A percentile compares a stretch with the other conserved stretches of the same genome.
Conservation (phyloP, 192 early-diverging fungal species). For the Umbelopsis vinacea region DNA sequence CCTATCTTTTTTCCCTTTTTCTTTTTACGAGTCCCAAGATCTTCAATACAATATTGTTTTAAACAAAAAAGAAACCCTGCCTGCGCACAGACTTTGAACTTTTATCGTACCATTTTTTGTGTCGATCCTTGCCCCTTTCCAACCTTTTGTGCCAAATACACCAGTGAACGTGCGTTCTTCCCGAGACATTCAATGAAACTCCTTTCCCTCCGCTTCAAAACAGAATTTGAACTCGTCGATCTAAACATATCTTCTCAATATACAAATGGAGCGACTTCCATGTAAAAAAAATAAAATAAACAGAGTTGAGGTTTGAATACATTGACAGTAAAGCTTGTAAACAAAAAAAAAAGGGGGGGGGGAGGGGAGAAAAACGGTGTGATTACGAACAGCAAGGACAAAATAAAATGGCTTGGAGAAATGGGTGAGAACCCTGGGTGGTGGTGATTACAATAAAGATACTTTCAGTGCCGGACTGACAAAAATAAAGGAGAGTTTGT, state of each 20-base stretch:
- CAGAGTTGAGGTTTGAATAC: not conserved
- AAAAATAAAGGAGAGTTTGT: not conserved
- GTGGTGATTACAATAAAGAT: not conserved
- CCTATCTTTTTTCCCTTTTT: not conserved
- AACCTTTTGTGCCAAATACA: not conserved
- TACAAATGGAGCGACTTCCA: not conserved
- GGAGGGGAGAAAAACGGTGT: not conserved
- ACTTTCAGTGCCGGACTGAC: constrained; percentile 23
- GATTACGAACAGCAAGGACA: not conserved
- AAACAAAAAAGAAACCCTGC: not conserved
- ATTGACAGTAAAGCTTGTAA: not conserved
- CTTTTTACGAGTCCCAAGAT: not conserved
- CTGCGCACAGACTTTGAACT: constrained; percentile 18
- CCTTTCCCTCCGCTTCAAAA: not conserved
- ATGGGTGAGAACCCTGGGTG: not conserved
- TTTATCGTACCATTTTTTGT: not conserved
- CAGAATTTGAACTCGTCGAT: too few species aligned
- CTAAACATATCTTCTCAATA: not conserved
- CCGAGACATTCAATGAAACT: not conserved
- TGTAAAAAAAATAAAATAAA: not conserved
- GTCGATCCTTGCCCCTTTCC: not conserved
- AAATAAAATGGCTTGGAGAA: not conserved
- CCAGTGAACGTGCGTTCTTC: too few species aligned
- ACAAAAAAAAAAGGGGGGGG: not conserved
- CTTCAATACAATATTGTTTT: not conserved